A percentile compares a stretch with the other conserved stretches of the same genome.
These are phyloP conservation scores for Musa schizocarpa DNA, from an alignment of 176 grass and related monocot species.

Conservation along the genomic window DNA sequence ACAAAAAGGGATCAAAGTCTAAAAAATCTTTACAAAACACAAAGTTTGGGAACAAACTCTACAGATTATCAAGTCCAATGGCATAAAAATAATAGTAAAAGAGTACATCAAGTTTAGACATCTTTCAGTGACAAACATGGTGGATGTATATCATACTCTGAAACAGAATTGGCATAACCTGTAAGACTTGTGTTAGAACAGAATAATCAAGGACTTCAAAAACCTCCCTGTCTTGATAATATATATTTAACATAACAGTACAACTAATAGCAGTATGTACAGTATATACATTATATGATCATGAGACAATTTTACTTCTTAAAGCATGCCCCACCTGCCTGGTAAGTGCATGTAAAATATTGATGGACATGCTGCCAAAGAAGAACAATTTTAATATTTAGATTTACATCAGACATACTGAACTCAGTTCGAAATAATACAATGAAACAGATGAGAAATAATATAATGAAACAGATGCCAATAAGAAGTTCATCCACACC, in stretches of 20 bases:
- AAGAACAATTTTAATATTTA: neutral
- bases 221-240: neutral
- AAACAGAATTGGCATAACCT: neutral
- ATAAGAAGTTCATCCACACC: neutral
- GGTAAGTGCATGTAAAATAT: neutral
- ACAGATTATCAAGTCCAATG: neutral
- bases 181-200: neutral
- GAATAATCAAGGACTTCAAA: neutral
- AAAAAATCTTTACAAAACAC: neutral
- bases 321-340: neutral
- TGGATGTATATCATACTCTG: neutral
- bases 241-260: neutral
- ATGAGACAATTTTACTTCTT: neutral
- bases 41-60: neutral
- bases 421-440: neutral
- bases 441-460: neutral
- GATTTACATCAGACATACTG: neutral
- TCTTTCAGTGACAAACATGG: neutral
- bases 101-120: neutral
- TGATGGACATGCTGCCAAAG: neutral
- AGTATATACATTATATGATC: neutral
- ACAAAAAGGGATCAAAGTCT: constrained; percentile 12
- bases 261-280: neutral
- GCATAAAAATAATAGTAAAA: neutral
- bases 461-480: neutral